Evolutionary conservation across 805 yeast species (phyloP).

Genomic region (Cyberlindnera maritima): DNA sequence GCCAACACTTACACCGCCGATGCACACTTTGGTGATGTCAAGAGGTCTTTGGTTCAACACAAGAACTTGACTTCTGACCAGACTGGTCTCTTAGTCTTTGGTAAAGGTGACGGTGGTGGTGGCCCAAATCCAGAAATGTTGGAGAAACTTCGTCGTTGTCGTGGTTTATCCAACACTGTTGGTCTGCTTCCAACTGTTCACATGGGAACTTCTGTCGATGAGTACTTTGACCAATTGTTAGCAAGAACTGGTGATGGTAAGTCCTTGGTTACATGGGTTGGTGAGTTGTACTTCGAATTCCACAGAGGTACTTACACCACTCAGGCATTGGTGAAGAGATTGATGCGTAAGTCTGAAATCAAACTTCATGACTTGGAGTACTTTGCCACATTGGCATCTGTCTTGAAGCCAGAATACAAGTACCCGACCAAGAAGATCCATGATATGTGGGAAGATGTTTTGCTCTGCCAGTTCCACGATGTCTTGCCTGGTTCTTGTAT

Average conservation of each 20-base stretch:
- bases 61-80: conserved; percentile 80
- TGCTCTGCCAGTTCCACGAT: conserved; percentile 94
- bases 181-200: conserved; percentile 82
- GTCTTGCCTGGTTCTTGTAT: conserved; percentile 97
- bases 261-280: conserved; percentile 81
- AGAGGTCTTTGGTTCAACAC: conserved; percentile 75
- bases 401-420: conserved; percentile 44
- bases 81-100: conserved; percentile 77
- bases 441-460: conserved; percentile 81
- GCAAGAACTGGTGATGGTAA: conserved; percentile 62
- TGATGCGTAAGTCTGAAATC: conserved; percentile 74
- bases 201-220: conserved; percentile 69
- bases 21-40: conserved; percentile 91
- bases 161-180: conserved; percentile 81
- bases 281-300: conserved; percentile 91
- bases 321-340: conserved; percentile 81
- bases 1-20: conserved; percentile 92
- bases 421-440: conserved; percentile 74
- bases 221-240: conserved; percentile 68
- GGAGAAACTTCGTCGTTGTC: conserved; percentile 86
- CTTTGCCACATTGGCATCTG: conserved; percentile 73
- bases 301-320: conserved; percentile 97
- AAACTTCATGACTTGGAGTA: conserved; percentile 83
- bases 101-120: conserved; percentile 98
- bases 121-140: conserved; percentile 95